phyloP scores from a whole-genome alignment of 2,329 filamentous ascomycete species.

The Arthrocladium fulminans region DNA sequence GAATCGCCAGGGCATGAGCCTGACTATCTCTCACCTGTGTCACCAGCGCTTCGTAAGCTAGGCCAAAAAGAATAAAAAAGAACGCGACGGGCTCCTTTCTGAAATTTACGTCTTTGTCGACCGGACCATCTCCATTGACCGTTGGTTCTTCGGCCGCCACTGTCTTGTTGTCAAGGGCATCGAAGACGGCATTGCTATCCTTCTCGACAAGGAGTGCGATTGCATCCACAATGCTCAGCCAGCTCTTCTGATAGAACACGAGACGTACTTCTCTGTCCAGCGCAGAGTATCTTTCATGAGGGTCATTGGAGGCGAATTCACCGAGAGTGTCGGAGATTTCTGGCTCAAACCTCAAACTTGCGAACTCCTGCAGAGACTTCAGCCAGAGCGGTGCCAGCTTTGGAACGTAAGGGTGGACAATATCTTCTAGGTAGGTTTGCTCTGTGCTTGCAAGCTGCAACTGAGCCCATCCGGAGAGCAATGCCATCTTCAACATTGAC shows the following conservation, averaged over 20 bases:
- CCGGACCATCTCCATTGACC: slow-evolving; percentile 12
- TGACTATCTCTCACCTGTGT: slow-evolving; percentile 62
- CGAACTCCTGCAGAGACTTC: slow-evolving; percentile 85
- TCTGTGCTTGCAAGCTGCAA: slow-evolving; percentile 91
- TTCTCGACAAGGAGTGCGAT: slow-evolving; percentile 96
- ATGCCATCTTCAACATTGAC: slow-evolving; percentile 96
- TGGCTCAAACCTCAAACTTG: slow-evolving; percentile 85
- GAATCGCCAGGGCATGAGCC: slow-evolving; percentile 75
- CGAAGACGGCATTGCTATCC: slow-evolving; percentile 95
- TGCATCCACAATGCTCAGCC: slow-evolving; percentile 92
- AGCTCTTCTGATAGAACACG: slow-evolving; percentile 93
- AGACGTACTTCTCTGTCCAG: slow-evolving; percentile 88
- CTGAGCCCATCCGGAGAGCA: slow-evolving; percentile 95
- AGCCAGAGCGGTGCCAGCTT: slow-evolving; percentile 90
- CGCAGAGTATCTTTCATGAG: slow-evolving; percentile 91
- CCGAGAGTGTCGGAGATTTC: slow-evolving; percentile 89
- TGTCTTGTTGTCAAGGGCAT: slow-evolving; percentile 80
- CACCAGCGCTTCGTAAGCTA: slow-evolving; percentile 91
- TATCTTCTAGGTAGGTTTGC: slow-evolving; percentile 78
- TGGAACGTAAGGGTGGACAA: slow-evolving; percentile 82
- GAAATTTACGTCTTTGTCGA: slow-evolving; percentile 79
- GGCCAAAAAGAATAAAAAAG: slow-evolving; percentile 95
- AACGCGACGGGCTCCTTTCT: slow-evolving; percentile 96
- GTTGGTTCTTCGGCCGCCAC: slow-evolving; percentile 27
- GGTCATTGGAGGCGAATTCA: slow-evolving; percentile 68